Base-by-base conservation (phyloP, 2,329 filamentous ascomycete species). In the Aureobasidium sp. region DNA sequence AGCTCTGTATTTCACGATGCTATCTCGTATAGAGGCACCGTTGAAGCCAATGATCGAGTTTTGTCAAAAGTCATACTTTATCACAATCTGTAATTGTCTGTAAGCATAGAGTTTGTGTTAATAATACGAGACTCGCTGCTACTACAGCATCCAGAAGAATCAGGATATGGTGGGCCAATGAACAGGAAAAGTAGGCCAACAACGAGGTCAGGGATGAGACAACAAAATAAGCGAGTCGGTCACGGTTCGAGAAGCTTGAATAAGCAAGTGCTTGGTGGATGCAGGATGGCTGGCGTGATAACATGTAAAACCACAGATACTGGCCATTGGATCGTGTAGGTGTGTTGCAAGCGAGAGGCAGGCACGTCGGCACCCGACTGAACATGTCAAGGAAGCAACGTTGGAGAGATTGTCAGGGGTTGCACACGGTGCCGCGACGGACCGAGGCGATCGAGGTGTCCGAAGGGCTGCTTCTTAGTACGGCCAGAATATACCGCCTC, bases 11-110 rank as follows among this genome's bases (percentile, higher is more conserved):
- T 1, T 43, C 48, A 39, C n/a, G 34, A 59, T 48, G 55, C 24
- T 44, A 59, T 47, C 55, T 37, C 55, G 55, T 59, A 59, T 59
- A 59, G 41, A 37, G 43, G 8, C 9, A 32, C 41, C 55, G 55
- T 59, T 59, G n/a, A 8, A 37, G 41, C 17, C 24, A 36, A 20
- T 32, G 32, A 20, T 29, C 29, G 43, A 37, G 43, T 37, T 59
- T 59, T 27, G 20, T 27, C 43, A 59, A 34, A 44, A 47, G 43
- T 48, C 41, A 48, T 48, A 47, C 41, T 59, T 48, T 47, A 59
- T 39, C 55, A 20, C 32, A 26, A 48, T 29, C 13, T 59, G 20
- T 39, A 59, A 20, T 20, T 20, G 20, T 56, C 20, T 48, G 43
- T 43, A 27, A 37, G 55, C 29, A 47, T 47, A 37, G 20, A 27